phyloP scores from a whole-genome alignment of 768 basidiomycete species.

The Leccinum fibrillosum region DNA sequence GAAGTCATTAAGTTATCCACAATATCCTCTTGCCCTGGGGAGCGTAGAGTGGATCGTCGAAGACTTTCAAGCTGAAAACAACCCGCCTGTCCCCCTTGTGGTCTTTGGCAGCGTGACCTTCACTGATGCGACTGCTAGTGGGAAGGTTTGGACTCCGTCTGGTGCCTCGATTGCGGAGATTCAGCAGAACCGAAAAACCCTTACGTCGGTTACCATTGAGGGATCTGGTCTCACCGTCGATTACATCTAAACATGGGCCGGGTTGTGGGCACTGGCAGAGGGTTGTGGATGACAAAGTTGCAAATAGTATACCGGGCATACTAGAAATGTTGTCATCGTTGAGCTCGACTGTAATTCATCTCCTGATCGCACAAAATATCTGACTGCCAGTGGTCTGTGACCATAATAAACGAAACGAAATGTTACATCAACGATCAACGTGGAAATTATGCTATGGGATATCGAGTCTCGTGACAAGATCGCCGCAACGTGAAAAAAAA shows the following conservation, averaged over 20 bases:
- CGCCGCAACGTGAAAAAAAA: neutral
- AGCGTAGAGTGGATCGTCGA: constrained; percentile 26
- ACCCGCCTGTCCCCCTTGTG: constrained; percentile 2
- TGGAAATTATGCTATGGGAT: neutral
- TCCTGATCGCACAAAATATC: neutral
- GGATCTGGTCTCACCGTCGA: constrained; percentile 1
- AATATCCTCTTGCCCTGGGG: constrained; percentile 11
- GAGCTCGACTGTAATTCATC: neutral
- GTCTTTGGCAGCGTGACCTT: constrained; percentile 23
- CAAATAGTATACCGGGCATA: neutral
- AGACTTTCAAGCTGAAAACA: constrained; percentile 10
- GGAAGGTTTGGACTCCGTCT: constrained; percentile 6
- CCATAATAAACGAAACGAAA: neutral
- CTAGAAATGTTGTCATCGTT: neutral
- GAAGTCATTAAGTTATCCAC: constrained; percentile 3
- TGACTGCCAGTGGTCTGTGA: neutral
- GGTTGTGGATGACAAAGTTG: neutral
- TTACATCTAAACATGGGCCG: constrained; percentile 2
- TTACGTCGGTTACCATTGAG: constrained; percentile 11
- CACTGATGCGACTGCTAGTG: constrained; percentile 5
- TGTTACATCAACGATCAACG: neutral
- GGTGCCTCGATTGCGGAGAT: constrained; percentile 14
- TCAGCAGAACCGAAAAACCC: constrained; percentile 1
- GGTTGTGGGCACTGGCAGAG: neutral
- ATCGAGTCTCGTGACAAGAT: constrained; percentile 1